A percentile compares a stretch with the other conserved stretches of the same genome.
These are phyloP conservation scores for Calocybe cyanea DNA, from an alignment of 768 basidiomycete genomes.

Conservation along the genomic window DNA sequence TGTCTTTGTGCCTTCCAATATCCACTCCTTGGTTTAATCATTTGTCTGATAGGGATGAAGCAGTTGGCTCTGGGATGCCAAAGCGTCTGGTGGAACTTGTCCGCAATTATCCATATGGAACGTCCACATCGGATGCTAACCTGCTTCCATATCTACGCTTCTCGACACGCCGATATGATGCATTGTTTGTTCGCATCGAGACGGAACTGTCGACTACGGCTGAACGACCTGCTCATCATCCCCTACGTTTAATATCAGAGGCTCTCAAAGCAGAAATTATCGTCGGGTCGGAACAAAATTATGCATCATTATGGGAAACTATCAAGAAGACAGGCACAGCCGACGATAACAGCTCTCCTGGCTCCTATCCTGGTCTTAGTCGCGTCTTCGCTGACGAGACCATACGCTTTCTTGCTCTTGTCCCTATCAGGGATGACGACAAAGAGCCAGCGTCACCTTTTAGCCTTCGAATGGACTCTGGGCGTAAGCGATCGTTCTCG, in stretches of 20 bases:
- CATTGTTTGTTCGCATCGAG: conserved; percentile 65
- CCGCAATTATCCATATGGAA: conserved; percentile 61
- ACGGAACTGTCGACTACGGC: conserved; percentile 40
- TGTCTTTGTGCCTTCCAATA: conserved; percentile 5
- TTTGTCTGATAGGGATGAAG: conserved; percentile 49
- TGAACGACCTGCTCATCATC: conserved; percentile 43
- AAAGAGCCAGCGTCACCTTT: conserved; percentile 30
- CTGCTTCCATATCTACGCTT: conserved; percentile 64
- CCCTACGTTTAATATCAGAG: conserved; percentile 57
- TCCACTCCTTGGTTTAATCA: not conserved
- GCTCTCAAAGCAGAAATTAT: conserved; percentile 45
- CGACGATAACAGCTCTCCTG: conserved; percentile 29
- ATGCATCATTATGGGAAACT: conserved; percentile 47
- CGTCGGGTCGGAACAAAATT: conserved; percentile 31
- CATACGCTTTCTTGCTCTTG: conserved; percentile 45
- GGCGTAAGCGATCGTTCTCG: conserved; percentile 29
- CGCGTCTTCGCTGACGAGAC: conserved; percentile 71
- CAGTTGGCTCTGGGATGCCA: conserved; percentile 53
- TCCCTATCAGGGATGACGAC: conserved; percentile 39
- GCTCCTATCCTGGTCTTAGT: conserved; percentile 34
- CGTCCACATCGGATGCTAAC: conserved; percentile 30
- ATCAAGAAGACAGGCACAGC: conserved; percentile 42
- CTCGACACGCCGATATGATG: conserved; percentile 60
- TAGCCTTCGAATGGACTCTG: conserved; percentile 24
- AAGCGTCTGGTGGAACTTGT: conserved; percentile 69